Percentiles rank a stretch among this genome's conserved stretches.
Conservation (phyloP, 768 basidiomycete genomes). For the Hypholoma sublateritium region DNA sequence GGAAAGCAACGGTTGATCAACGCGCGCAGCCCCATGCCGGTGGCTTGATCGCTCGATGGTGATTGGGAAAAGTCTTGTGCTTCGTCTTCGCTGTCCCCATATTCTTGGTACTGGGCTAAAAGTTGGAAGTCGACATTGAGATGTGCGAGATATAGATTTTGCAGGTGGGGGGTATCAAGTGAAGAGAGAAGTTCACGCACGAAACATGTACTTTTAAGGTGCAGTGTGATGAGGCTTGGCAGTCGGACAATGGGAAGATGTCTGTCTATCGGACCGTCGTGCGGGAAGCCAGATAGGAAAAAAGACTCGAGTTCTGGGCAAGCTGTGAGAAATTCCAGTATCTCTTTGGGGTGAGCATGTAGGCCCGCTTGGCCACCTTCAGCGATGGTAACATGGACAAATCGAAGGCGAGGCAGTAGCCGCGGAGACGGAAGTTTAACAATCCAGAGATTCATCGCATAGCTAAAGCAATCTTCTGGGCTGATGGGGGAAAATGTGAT, state of each 20-base stretch:
- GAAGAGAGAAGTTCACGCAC: constrained; percentile 65
- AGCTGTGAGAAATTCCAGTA: constrained; percentile 60
- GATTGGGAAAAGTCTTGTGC: constrained; percentile 74
- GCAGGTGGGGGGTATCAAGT: constrained; percentile 59
- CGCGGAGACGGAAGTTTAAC: constrained; percentile 47
- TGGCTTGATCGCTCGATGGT: constrained; percentile 73
- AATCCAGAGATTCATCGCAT: constrained; percentile 48
- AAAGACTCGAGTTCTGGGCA: constrained; percentile 65
- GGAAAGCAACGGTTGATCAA: constrained; percentile 63
- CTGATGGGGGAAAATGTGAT: constrained; percentile 34
- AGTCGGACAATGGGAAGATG: constrained; percentile 47
- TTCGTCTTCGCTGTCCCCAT: constrained; percentile 76
- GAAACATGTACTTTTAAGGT: constrained; percentile 58
- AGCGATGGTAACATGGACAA: constrained; percentile 56
- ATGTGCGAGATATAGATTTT: constrained; percentile 60
- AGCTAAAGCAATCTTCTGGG: constrained; percentile 24
- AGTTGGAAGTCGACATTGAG: constrained; percentile 64
- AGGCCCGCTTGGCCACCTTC: constrained; percentile 42
- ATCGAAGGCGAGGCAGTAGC: constrained; percentile 46
- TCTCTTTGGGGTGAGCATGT: constrained; percentile 43
- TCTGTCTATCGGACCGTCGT: constrained; percentile 34
- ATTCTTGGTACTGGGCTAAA: constrained; percentile 39
- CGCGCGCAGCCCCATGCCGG: constrained; percentile 75
- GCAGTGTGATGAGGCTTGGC: constrained; percentile 58
- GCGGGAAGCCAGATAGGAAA: constrained; percentile 52